These are phyloP conservation scores for Populus simonii DNA, from an alignment of 345 rosid genomes.

Conservation along the genomic window DNA sequence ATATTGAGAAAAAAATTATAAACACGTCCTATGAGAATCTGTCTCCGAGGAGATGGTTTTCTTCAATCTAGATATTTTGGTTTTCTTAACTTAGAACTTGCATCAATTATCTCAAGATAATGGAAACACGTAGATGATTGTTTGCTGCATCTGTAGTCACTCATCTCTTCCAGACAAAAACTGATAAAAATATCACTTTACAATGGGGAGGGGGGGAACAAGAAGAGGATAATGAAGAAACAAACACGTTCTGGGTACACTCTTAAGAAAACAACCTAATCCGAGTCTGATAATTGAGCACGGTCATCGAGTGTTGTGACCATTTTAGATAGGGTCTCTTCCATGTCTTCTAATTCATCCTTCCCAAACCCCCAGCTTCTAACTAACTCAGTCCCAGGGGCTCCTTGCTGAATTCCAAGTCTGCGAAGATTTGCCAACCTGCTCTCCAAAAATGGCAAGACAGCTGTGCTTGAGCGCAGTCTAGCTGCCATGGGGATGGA, in stretches of 20 bases:
- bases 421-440: slow-evolving; percentile 53
- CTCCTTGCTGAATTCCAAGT: slow-evolving; percentile 59
- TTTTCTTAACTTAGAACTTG: no score
- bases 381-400: slow-evolving; percentile 58
- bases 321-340: slow-evolving; percentile 68
- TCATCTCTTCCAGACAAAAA: no score
- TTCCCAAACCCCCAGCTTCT: slow-evolving; percentile 80
- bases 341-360: slow-evolving; percentile 74
- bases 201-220: no score
- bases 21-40: no score
- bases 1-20: no score
- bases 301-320: slow-evolving; percentile 45
- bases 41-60: no score
- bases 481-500: slow-evolving; percentile 73
- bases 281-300: slow-evolving; percentile 53
- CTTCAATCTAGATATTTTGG: no score
- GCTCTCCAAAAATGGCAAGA: slow-evolving; percentile 66
- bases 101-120: no score
- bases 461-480: slow-evolving; percentile 60
- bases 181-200: no score
- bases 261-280: slow-evolving; percentile 22
- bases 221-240: no score
- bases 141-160: no score
- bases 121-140: no score
- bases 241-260: background rate